A percentile compares a stretch with the other conserved stretches of the same genome.
These are phyloP conservation scores for Avena eriantha DNA, from an alignment of 176 grass and related monocot species.

Conservation along the genomic window DNA sequence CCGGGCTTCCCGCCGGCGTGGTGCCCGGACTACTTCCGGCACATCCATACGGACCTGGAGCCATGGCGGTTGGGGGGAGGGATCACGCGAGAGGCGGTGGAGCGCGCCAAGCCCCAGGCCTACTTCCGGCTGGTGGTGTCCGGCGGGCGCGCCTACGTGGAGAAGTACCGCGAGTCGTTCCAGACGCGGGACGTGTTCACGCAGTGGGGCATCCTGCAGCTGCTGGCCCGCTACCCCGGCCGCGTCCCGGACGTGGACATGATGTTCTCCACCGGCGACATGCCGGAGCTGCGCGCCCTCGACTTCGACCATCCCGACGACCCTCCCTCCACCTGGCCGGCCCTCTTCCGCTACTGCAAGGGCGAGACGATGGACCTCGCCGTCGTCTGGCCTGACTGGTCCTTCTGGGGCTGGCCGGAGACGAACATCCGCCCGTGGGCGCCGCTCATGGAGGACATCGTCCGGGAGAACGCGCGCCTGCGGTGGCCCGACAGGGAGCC, in stretches of 20 bases:
- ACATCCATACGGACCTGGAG: constrained; percentile 68
- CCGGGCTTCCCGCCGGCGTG: not conserved
- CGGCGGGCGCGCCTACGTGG: not conserved
- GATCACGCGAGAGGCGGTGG: constrained; percentile 52
- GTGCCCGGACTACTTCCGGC: constrained; percentile 72
- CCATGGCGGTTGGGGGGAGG: constrained; percentile 50
- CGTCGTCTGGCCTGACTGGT: constrained; percentile 91
- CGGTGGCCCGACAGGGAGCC: constrained; percentile 65
- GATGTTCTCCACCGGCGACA: constrained; percentile 86
- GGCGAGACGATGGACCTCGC: constrained; percentile 57
- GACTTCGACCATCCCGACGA: not conserved
- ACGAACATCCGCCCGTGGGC: constrained; percentile 65
- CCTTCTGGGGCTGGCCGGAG: constrained; percentile 96
- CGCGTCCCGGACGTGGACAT: constrained; percentile 83
- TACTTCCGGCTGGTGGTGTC: constrained; percentile 65
- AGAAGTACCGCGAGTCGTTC: not conserved
- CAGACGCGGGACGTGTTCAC: constrained; percentile 51
- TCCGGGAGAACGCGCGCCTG: constrained; percentile 37
- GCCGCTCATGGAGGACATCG: constrained; percentile 40
- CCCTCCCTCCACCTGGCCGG: too few relatives aligned
- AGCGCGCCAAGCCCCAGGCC: constrained; percentile 44
- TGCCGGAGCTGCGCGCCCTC: not conserved
- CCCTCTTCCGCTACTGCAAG: constrained; percentile 64
- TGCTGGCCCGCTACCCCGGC: constrained; percentile 73
- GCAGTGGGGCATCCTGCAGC: constrained; percentile 79